Evolutionary conservation across 805 yeast species (phyloP).

Genomic region (Ogataea thermomethanolica): DNA sequence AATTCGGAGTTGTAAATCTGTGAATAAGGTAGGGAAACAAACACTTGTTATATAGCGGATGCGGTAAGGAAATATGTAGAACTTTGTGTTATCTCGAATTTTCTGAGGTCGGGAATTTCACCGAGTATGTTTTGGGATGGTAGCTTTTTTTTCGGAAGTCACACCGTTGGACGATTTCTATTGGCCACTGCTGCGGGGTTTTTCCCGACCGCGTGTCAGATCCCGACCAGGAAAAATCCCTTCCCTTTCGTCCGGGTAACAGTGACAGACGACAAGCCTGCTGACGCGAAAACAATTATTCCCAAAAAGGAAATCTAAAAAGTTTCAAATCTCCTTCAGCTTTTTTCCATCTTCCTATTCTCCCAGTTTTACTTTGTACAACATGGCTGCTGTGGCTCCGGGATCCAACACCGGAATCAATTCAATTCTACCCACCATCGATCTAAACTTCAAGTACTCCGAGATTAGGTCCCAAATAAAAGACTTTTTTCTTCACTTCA

Average conservation of each 20-base stretch:
- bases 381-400: constrained; percentile 26
- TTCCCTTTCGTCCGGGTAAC: neutral
- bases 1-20: neutral
- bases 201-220: constrained; percentile 1
- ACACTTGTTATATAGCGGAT: neutral
- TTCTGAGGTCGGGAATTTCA: constrained; percentile 15
- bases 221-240: too few relatives aligned
- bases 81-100: constrained; percentile 12
- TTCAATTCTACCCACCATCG: constrained; percentile 26
- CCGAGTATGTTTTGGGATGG: constrained; percentile 9
- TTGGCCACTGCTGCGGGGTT: constrained; percentile 8
- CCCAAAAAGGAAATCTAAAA: constrained; percentile 6
- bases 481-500: constrained; percentile 69
- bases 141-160: constrained; percentile 1
- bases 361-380: neutral
- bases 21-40: neutral
- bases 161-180: constrained; percentile 3
- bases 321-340: constrained; percentile 11
- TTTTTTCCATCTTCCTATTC: constrained; percentile 4
- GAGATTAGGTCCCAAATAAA: constrained; percentile 54
- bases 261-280: neutral
- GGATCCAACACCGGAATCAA: constrained; percentile 18
- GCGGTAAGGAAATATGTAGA: neutral
- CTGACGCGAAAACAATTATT: constrained; percentile 11
- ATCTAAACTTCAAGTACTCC: constrained; percentile 52